Conservation (phyloP, 1,284 basidiomycete genomes). For the Fistulinella cinereoalba region DNA sequence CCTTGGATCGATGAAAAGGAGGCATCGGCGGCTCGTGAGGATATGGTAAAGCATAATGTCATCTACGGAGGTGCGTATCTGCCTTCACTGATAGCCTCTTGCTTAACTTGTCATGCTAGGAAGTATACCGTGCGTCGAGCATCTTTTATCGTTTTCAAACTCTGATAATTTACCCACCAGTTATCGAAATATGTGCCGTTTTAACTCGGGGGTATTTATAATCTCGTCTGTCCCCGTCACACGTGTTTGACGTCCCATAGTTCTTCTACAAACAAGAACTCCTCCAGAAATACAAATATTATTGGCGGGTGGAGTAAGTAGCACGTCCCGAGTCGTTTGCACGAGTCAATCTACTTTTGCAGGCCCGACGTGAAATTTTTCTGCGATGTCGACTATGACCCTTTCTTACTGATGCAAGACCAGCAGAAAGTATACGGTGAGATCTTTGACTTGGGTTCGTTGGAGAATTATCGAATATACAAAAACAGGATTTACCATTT, state of each 20-base stretch:
- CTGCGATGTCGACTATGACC: conserved; percentile 86
- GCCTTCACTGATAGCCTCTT: too few relatives aligned
- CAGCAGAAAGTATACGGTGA: conserved; percentile 81
- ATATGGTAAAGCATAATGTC: conserved; percentile 78
- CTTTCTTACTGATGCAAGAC: conserved; percentile 88
- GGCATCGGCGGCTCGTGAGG: conserved; percentile 67
- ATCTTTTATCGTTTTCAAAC: conserved; percentile 2
- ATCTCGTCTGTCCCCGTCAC: not conserved
- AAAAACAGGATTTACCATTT: conserved; percentile 74
- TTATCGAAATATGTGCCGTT: conserved; percentile 92
- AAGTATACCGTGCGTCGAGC: conserved; percentile 56
- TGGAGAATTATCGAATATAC: not conserved
- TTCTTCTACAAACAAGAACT: conserved; percentile 86
- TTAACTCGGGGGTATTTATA: conserved; percentile 80
- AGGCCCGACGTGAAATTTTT: conserved; percentile 83
- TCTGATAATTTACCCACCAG: conserved; percentile 32
- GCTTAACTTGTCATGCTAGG: too few relatives aligned
- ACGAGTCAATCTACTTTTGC: not conserved
- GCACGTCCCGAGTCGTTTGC: not conserved
- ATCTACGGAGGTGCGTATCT: conserved; percentile 75
- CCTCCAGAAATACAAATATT: conserved; percentile 82
- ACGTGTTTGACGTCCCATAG: conserved; percentile 37
- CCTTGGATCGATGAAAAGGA: conserved; percentile 78
- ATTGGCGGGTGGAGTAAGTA: conserved; percentile 79
- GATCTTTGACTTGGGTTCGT: not conserved